phyloP scores from a whole-genome alignment of 495 filamentous ascomycete genomes.

The Aspergillus diversus region DNA sequence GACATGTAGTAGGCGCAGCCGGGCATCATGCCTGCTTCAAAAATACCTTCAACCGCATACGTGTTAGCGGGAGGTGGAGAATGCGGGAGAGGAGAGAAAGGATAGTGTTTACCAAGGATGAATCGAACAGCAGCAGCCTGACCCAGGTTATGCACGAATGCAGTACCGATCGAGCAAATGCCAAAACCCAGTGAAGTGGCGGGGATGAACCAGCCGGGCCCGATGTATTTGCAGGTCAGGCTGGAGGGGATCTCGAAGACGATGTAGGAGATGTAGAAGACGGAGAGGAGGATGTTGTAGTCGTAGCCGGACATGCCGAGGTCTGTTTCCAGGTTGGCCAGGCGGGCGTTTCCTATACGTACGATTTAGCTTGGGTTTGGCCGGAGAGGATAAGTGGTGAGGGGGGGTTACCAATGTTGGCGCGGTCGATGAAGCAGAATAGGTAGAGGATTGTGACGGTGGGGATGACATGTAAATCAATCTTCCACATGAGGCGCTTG shows the following conservation, averaged over 20 bases:
- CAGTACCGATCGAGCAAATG: constrained; percentile 49
- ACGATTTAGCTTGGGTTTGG: not conserved
- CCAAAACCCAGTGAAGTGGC: constrained; percentile 51
- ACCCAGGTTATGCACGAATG: constrained; percentile 51
- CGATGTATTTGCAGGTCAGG: constrained; percentile 54
- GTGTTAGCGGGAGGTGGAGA: too few relatives aligned
- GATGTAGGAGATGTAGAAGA: constrained; percentile 71
- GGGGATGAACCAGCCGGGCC: constrained; percentile 56
- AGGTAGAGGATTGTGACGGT: constrained; percentile 54
- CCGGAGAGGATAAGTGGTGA: constrained; percentile 15
- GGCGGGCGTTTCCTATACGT: constrained; percentile 60
- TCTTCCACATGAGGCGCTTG: constrained; percentile 30
- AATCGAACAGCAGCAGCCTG: constrained; percentile 51
- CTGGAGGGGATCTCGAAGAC: constrained; percentile 82
- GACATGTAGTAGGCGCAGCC: constrained; percentile 76
- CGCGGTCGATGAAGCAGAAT: constrained; percentile 60
- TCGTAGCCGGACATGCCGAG: constrained; percentile 58
- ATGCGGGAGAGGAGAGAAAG: too few relatives aligned
- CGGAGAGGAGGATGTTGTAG: constrained; percentile 64
- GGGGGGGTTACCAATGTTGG: constrained; percentile 58
- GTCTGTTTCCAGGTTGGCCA: constrained; percentile 62
- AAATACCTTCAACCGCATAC: constrained; percentile 29
- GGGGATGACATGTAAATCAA: constrained; percentile 51
- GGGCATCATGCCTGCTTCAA: constrained; percentile 74
- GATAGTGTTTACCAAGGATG: constrained; percentile 57